These are phyloP conservation scores for Cubamyces sp. DNA, from an alignment of 768 basidiomycete species.

Conservation along the genomic window DNA sequence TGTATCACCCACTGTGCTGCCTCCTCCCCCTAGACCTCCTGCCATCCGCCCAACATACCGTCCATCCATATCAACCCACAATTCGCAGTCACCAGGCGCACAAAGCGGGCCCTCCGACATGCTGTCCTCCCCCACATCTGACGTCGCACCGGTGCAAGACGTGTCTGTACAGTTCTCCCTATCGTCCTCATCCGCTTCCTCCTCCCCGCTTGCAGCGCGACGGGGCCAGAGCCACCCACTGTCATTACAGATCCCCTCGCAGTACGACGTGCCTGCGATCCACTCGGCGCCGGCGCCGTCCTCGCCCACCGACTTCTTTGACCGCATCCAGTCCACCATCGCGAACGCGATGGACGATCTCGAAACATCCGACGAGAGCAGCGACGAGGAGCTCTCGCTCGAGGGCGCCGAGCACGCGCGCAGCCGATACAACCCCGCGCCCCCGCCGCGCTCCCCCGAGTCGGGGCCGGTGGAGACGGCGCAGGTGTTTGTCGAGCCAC, in stretches of 20 bases:
- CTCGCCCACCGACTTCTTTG: conserved; percentile 75
- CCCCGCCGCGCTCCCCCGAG: conserved; percentile 15
- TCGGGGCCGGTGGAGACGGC: conserved; percentile 18
- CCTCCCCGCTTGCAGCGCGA: conserved; percentile 29
- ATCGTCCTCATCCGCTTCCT: conserved; percentile 11
- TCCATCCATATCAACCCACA: conserved; percentile 28
- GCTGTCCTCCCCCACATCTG: conserved; percentile 13
- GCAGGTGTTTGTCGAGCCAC: conserved; percentile 38
- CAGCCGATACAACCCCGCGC: conserved; percentile 15
- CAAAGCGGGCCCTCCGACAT: conserved; percentile 5
- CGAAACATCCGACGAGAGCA: conserved; percentile 57
- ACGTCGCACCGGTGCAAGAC: conserved; percentile 17
- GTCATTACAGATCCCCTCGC: conserved; percentile 46
- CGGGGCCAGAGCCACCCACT: conserved; percentile 29
- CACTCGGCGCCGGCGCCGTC: conserved; percentile 67
- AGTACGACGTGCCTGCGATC: conserved; percentile 47
- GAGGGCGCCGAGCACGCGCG: conserved; percentile 19
- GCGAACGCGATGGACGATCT: conserved; percentile 78
- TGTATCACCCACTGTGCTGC: conserved; percentile 54
- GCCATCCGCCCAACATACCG: conserved; percentile 30
- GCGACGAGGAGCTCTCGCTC: conserved; percentile 32
- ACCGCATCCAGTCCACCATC: conserved; percentile 59
- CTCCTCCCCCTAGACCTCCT: conserved; percentile 50
- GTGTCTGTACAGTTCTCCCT: conserved; percentile 11
- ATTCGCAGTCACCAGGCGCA: conserved; percentile 16